Percentiles rank a stretch among this genome's conserved stretches.
Evolutionary conservation across 2,329 filamentous ascomycete species (phyloP).

Genomic region (Aspergillus costaricaensis): DNA sequence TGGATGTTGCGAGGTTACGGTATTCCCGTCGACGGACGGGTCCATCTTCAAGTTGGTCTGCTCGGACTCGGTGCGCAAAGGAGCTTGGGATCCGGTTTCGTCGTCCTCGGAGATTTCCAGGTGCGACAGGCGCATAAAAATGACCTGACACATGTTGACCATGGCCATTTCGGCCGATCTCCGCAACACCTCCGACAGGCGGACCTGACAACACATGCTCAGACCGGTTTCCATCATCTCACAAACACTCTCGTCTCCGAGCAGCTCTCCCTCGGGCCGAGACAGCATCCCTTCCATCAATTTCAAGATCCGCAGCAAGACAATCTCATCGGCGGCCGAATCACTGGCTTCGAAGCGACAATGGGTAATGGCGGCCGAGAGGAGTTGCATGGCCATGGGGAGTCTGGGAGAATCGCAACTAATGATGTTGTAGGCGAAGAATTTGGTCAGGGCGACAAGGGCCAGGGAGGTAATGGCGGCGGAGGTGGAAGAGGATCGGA

Average conservation of each 20-base stretch:
- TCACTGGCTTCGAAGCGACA: constrained; percentile 98
- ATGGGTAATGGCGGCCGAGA: constrained; percentile 94
- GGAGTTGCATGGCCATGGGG: constrained; percentile 85
- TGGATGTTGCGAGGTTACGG: constrained; percentile 56
- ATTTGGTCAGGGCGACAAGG: constrained; percentile 90
- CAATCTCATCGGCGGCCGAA: constrained; percentile 90
- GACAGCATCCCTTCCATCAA: constrained; percentile 99
- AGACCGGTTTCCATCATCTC: constrained; percentile 99
- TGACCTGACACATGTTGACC: constrained; percentile 98
- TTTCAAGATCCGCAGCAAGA: constrained; percentile 88
- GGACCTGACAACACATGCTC: constrained; percentile 93
- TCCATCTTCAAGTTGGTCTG: constrained; percentile 83
- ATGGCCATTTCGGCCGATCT: constrained; percentile 94
- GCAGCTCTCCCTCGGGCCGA: constrained; percentile 82
- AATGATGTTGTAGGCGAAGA: constrained; percentile 92
- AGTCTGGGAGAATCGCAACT: constrained; percentile 82
- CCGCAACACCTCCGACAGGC: constrained; percentile 85
- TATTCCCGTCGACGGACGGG: constrained; percentile 68
- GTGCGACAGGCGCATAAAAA: constrained; percentile 89
- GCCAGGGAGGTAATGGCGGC: constrained; percentile 95
- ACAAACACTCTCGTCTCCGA: constrained; percentile 98
- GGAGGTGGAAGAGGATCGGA: constrained; percentile 92
- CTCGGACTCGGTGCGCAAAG: constrained; percentile 58
- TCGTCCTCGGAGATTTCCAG: constrained; percentile 75
- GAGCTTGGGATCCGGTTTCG: constrained; percentile 66